Base-by-base conservation (phyloP, 1,139 yeast genomes). In the Meyerozyma elateridarum region DNA sequence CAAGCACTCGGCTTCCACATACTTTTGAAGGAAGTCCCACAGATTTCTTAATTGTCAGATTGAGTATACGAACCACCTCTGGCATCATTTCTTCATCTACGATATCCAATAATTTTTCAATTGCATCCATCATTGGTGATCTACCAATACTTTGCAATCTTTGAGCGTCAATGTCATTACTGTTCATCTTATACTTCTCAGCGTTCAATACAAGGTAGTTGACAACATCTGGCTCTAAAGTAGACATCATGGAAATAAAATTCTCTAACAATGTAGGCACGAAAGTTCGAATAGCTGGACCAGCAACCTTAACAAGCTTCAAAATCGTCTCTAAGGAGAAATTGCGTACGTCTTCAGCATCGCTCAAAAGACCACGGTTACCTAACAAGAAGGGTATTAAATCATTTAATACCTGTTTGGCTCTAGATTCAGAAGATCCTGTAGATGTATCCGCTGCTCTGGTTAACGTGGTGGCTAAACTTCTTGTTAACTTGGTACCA, bases 1-100 rank as follows among this genome's bases (percentile, higher is more conserved):
- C 85, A 15, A 88, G 54, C 0, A 89, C 80, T 41, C 79, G 73
- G n/a, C 95, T 76, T 0, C 91, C 88, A 27, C 93, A 88, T 1
- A 85, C 88, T 49, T 88, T 88, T 0, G 96, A 87, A 0, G 97
- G 96, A 19, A 91, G 64, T 0, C 97, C 98, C 20, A 89, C 85
- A 0, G 95, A 76, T 38, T 68, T 72, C 40, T 78, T 79, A 6
- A 85, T 68, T 2, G 80, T 65, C 9, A 48, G 58, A 35, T 57
- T 73, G 34, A 78, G 59, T 34, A 52, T 58, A 4, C 61, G 63
- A 5, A 85, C 64, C 28, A 81, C 66, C 3, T 69, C 73, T 0
- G 64, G 71, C 60, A 84, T 64, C 29, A 67, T 52, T 0, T 59
- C 54, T 20, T 66, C 76, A 49, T 79, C 83, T 8, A 82, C 51